Base-by-base conservation (phyloP, 805 yeast species). In the Priceomyces haplophilus region DNA sequence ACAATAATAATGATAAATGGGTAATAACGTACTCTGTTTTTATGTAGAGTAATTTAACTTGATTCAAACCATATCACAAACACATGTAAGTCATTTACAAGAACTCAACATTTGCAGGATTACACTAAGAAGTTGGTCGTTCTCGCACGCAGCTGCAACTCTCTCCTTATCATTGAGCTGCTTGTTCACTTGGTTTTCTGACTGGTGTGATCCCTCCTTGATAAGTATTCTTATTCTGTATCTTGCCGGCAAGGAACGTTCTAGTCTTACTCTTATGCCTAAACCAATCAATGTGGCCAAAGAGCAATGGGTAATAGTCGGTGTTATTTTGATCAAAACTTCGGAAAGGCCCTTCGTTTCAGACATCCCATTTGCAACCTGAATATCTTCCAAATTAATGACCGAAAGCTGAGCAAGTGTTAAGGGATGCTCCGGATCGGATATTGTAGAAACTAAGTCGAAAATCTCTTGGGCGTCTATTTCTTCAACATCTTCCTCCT, bases 101-200 rank as follows among this genome's bases (percentile, higher is more conserved):
- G 93, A 84, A 29, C 85, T 75, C 44, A 93, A 73, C 99, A 93
- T 93, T 49, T 85, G 88, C 51, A 89, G 85, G 30, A 93, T 85
- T n/a, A 93, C 99, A 23, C 82, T 76, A 31, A 90, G 67, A 34
- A 93, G 70, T 67, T 93, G 99, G 44, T 86, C 96, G 56, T 93
- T 93, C 58, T 93, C 99, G 63, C 98, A 90, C 0, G 99, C 99
- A 20, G 99, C 99, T 24, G 96, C 95, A 0, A 93, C 97, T 48
- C 99, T 73, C 65, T 93, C 99, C 66, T 93, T 93, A 60, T 93
- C 99, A 58, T 93, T 93, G 46, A 93, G 75, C 66, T 93, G 99
- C 59, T 91, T 91, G 65, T 93, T 93, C 17, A 93, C 98, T 59
- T 93, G 99, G 51, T 78, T 79, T 60, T 93, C 99, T 58, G 96